A percentile compares a stretch with the other conserved stretches of the same genome.
phyloP scores from a whole-genome alignment of 2,329 filamentous ascomycete genomes.

The Clonostachys rhizophaga region DNA sequence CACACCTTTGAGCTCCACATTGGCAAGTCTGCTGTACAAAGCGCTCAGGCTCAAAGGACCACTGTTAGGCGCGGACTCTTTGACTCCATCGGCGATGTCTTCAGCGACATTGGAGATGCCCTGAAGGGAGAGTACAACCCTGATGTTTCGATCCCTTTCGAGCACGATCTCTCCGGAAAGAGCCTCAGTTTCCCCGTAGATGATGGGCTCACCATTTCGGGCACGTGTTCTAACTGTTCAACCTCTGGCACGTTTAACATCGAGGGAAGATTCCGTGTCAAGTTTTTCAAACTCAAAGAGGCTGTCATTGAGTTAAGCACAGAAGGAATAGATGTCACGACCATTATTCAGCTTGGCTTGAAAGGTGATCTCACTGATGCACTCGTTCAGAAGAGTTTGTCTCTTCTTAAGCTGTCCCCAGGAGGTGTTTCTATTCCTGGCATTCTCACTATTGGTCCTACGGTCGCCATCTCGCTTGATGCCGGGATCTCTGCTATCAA shows the following conservation, averaged over 20 bases:
- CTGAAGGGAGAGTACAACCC: neutral
- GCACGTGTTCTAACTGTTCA: neutral
- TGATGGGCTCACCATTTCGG: neutral
- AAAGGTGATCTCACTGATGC: neutral
- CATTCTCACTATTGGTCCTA: slow-evolving; percentile 1
- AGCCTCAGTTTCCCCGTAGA: neutral
- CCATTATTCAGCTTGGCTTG: neutral
- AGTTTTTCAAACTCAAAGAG: neutral
- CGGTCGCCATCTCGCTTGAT: neutral
- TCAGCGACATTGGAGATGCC: neutral
- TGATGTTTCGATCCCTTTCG: neutral
- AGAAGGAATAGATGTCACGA: neutral
- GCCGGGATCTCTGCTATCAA: neutral
- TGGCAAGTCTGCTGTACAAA: neutral
- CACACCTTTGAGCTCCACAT: slow-evolving; percentile 1
- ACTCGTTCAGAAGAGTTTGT: neutral
- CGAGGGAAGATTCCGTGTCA: neutral
- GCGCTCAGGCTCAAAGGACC: neutral
- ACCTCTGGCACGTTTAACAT: neutral
- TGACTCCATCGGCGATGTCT: neutral
- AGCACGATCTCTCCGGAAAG: neutral
- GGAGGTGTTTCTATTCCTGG: slow-evolving; percentile 1
- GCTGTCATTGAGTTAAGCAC: neutral
- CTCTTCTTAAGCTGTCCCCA: neutral
- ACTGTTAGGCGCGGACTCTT: neutral